A percentile compares a stretch with the other conserved stretches of the same genome.
Conservation (phyloP, 441 rosid genomes). For the Syzygium malaccense region DNA sequence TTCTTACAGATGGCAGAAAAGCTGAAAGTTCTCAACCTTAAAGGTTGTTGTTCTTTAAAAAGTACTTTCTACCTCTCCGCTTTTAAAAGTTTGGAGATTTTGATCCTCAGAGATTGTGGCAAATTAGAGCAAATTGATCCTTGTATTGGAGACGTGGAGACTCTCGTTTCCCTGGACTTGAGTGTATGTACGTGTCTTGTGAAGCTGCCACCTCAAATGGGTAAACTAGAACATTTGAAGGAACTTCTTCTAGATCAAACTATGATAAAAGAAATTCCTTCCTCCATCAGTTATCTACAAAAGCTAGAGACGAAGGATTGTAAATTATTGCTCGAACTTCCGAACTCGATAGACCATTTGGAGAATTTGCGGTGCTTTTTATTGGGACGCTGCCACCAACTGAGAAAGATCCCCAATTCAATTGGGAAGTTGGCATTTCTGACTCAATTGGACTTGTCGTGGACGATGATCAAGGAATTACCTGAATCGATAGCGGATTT, state of each 20-base stretch:
- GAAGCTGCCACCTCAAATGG: neutral
- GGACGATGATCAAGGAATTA: no score
- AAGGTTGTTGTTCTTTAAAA: neutral
- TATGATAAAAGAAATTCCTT: neutral
- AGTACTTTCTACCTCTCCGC: neutral
- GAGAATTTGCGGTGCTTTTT: neutral
- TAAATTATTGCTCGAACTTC: neutral
- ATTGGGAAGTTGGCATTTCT: no score
- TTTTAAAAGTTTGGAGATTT: neutral
- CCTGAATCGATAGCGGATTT: no score
- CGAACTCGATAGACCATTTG: neutral
- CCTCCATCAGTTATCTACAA: neutral
- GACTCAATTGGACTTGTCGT: no score
- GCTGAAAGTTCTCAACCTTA: neutral
- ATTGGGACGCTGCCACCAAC: no score
- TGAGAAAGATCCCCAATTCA: no score
- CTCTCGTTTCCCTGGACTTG: neutral
- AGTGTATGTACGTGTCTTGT: neutral
- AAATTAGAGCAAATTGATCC: neutral
- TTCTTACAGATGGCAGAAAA: neutral
- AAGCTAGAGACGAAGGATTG: neutral
- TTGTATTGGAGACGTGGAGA: neutral
- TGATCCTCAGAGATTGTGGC: neutral
- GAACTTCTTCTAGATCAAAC: neutral
- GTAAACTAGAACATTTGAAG: neutral